phyloP scores from a whole-genome alignment of 2,329 filamentous ascomycete genomes.

The Gnomoniopsis sp. region DNA sequence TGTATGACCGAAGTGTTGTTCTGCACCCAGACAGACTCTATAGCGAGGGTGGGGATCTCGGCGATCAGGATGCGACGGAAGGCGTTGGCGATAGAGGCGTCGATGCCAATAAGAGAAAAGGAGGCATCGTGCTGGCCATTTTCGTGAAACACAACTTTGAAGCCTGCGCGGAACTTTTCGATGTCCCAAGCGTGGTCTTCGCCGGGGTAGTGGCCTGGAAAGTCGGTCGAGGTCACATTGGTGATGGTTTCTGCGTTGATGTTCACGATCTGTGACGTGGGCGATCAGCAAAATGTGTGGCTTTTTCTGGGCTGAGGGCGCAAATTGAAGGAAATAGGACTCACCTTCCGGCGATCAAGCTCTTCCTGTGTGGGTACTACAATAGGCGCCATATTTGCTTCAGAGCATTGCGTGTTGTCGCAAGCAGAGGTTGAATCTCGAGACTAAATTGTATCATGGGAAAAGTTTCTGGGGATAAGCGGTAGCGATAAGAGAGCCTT shows the following conservation, averaged over 20 bases:
- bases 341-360: constrained; percentile 59
- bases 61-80: constrained; percentile 94
- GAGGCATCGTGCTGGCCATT: constrained; percentile 73
- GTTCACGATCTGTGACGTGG: constrained; percentile 65
- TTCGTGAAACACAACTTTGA: constrained; percentile 72
- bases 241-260: constrained; percentile 89
- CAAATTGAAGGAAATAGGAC: constrained; percentile 18
- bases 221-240: constrained; percentile 85
- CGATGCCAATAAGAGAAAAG: constrained; percentile 89
- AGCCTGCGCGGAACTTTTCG: constrained; percentile 36
- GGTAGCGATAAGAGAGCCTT: background rate
- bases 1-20: constrained; percentile 99
- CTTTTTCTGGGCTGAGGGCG: background rate
- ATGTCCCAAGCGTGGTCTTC: constrained; percentile 63
- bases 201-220: constrained; percentile 84
- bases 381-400: constrained; percentile 38
- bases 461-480: constrained; percentile 9
- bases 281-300: constrained; percentile 4
- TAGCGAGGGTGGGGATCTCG: constrained; percentile 90
- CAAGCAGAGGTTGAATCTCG: constrained; percentile 2
- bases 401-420: constrained; percentile 7
- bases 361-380: constrained; percentile 52
- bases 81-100: constrained; percentile 92
- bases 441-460: background rate
- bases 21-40: constrained; percentile 88